phyloP scores from a whole-genome alignment of 306 rosid genomes.

The Rosa chinensis region DNA sequence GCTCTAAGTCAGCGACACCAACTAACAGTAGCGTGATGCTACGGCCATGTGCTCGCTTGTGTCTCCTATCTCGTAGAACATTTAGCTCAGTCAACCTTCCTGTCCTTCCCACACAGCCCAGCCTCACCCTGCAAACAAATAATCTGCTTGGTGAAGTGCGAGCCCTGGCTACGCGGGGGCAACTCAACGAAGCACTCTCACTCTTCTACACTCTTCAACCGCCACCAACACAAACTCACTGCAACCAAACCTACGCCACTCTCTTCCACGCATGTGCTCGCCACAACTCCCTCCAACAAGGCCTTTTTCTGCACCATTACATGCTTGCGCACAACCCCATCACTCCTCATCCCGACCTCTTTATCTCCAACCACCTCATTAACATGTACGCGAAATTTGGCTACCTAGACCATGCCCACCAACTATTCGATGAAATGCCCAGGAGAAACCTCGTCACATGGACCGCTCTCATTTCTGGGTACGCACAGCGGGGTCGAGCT shows the following conservation, averaged over 20 bases:
- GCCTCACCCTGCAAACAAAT: no score
- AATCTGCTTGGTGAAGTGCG: slow-evolving; percentile 31
- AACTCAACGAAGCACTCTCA: slow-evolving; percentile 53
- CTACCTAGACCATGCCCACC: slow-evolving; percentile 39
- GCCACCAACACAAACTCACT: slow-evolving; percentile 15
- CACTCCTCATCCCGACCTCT: slow-evolving; percentile 36
- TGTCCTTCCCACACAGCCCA: slow-evolving; percentile 8
- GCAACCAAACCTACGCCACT: slow-evolving; percentile 59
- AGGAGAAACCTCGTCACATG: slow-evolving; percentile 70
- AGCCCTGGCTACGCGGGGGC: slow-evolving; percentile 47
- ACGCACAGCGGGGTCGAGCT: slow-evolving; percentile 43
- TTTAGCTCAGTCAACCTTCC: slow-evolving; percentile 7
- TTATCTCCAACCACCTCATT: slow-evolving; percentile 65
- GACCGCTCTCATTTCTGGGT: slow-evolving; percentile 80
- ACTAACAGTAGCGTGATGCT: no score
- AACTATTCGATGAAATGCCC: slow-evolving; percentile 69
- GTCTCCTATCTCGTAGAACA: no score
- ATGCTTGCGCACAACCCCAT: slow-evolving; percentile 46
- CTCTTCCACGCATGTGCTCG: slow-evolving; percentile 72
- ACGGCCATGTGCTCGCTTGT: no score
- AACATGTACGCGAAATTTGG: slow-evolving; percentile 84
- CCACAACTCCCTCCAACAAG: slow-evolving; percentile 53
- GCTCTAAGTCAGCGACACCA: no score
- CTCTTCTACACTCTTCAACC: slow-evolving; percentile 42
- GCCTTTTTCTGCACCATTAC: slow-evolving; percentile 59